These are phyloP conservation scores for Fennellomyces sp. DNA, from an alignment of 371 early-diverging fungal genomes.

Conservation along the genomic window DNA sequence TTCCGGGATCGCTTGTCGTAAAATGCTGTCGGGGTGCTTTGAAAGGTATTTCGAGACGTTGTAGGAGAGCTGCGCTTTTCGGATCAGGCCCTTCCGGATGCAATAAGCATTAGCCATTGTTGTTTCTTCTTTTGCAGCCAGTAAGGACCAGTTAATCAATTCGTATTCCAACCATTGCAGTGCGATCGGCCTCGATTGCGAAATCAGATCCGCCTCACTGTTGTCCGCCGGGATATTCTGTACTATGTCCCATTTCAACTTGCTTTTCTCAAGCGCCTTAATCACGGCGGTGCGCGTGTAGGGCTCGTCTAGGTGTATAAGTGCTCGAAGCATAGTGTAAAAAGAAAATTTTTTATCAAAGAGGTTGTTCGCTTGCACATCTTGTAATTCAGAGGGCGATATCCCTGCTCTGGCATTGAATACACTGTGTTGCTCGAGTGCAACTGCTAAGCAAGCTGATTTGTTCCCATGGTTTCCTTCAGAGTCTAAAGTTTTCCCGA, in stretches of 20 bases:
- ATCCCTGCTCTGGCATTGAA: too few species aligned
- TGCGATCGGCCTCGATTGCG: slow-evolving; percentile 10
- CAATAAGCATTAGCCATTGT: slow-evolving; percentile 62
- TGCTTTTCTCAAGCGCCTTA: slow-evolving; percentile 26
- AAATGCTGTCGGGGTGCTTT: slow-evolving; percentile 60
- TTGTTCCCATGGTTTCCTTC: too few species aligned
- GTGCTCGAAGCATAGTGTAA: slow-evolving; percentile 21
- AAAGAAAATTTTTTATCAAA: background rate
- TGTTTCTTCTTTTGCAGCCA: slow-evolving; percentile 29
- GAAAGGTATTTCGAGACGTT: slow-evolving; percentile 60
- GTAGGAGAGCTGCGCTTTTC: slow-evolving; percentile 69
- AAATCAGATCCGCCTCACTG: slow-evolving; percentile 16
- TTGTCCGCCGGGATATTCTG: slow-evolving; percentile 21
- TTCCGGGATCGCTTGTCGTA: slow-evolving; percentile 59
- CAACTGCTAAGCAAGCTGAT: too few species aligned
- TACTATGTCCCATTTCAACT: slow-evolving; percentile 26
- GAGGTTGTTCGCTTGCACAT: too few species aligned
- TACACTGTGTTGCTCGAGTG: too few species aligned
- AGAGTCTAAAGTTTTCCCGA: too few species aligned
- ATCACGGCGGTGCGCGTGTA: slow-evolving; percentile 46
- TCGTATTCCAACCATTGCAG: slow-evolving; percentile 77
- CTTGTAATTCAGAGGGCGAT: too few species aligned
- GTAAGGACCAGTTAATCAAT: slow-evolving; percentile 57
- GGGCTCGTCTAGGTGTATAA: slow-evolving; percentile 47
- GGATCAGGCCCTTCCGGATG: slow-evolving; percentile 71